Conservation (phyloP, 2,329 filamentous ascomycete species). For the Aspergillus ustus region DNA sequence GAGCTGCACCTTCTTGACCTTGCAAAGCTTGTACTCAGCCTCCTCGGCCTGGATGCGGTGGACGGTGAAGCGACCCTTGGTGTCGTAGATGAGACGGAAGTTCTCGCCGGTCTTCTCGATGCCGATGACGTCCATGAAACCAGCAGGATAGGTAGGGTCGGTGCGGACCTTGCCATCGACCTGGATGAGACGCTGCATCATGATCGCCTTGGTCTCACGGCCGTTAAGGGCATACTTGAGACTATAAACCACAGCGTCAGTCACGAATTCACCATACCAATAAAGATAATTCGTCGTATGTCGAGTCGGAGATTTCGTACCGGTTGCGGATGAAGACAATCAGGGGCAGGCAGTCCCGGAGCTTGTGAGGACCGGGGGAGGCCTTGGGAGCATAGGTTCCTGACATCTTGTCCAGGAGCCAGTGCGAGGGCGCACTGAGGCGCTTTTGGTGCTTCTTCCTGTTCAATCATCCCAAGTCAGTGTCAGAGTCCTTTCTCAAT, state of each 20-base stretch:
- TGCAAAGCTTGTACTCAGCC: constrained; percentile 99
- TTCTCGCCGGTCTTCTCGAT: constrained; percentile 99
- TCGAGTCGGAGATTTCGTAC: constrained; percentile 39
- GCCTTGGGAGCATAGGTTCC: constrained; percentile 76
- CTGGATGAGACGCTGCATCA: constrained; percentile 99
- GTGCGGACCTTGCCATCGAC: constrained; percentile 99
- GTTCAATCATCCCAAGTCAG: constrained; percentile 40
- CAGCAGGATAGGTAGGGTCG: constrained; percentile 94
- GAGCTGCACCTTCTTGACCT: constrained; percentile 99
- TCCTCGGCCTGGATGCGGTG: constrained; percentile 99
- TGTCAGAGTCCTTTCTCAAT: constrained; percentile 14
- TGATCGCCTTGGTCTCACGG: constrained; percentile 95
- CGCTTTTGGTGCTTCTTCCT: constrained; percentile 99
- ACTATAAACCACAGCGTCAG: constrained; percentile 58
- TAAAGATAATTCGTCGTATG: neutral
- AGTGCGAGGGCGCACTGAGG: constrained; percentile 98
- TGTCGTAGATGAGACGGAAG: constrained; percentile 99
- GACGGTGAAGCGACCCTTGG: constrained; percentile 99
- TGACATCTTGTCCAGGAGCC: constrained; percentile 99
- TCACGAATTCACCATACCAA: neutral
- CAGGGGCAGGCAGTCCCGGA: constrained; percentile 97
- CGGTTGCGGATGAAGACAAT: constrained; percentile 94
- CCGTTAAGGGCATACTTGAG: constrained; percentile 99
- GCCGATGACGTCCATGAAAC: constrained; percentile 99
- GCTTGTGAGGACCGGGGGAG: constrained; percentile 94